phyloP scores from a whole-genome alignment of 352 stramenopile genomes.

The Pythium biforme region DNA sequence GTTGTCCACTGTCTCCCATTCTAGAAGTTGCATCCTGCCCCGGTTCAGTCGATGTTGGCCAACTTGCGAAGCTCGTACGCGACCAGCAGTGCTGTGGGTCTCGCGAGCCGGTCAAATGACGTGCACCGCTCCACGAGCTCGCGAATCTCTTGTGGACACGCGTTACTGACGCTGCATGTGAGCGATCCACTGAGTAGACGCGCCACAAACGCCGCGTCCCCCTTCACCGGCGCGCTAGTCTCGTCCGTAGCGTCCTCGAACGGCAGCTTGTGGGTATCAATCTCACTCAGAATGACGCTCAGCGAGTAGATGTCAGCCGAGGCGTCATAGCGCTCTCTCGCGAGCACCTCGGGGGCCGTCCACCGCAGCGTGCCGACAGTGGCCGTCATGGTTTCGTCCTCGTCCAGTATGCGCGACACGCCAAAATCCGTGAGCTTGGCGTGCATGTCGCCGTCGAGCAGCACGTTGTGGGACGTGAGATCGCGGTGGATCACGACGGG shows the following conservation, averaged over 20 bases:
- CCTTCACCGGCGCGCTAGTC: too few relatives aligned
- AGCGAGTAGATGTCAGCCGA: conserved; percentile 22
- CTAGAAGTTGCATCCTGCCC: too few relatives aligned
- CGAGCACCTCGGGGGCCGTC: conserved; percentile 21
- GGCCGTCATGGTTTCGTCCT: conserved; percentile 18
- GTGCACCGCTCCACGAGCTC: conserved; percentile 25
- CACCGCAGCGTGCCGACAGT: conserved; percentile 16
- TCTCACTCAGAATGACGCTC: conserved; percentile 20
- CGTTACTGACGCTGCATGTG: conserved; percentile 9
- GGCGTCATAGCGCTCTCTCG: conserved; percentile 10
- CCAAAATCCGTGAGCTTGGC: conserved; percentile 47
- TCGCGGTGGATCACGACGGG: conserved; percentile 27
- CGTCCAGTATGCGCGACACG: conserved; percentile 23
- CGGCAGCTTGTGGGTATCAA: conserved; percentile 20
- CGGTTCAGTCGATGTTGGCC: too few relatives aligned
- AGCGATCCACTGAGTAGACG: conserved; percentile 23
- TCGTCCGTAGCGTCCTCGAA: conserved; percentile 17
- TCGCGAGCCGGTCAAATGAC: conserved; percentile 20
- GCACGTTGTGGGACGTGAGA: conserved; percentile 40
- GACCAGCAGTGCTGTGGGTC: conserved; percentile 22
- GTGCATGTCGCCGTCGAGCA: conserved; percentile 24
- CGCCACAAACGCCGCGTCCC: conserved; percentile 20
- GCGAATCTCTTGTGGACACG: conserved; percentile 29
- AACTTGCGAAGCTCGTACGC: conserved; percentile 31
- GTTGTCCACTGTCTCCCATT: too few relatives aligned